Percentiles rank a stretch among this genome's conserved stretches.
Conservation (phyloP, 768 basidiomycete genomes). For the Termitomyces bulborhizus region DNA sequence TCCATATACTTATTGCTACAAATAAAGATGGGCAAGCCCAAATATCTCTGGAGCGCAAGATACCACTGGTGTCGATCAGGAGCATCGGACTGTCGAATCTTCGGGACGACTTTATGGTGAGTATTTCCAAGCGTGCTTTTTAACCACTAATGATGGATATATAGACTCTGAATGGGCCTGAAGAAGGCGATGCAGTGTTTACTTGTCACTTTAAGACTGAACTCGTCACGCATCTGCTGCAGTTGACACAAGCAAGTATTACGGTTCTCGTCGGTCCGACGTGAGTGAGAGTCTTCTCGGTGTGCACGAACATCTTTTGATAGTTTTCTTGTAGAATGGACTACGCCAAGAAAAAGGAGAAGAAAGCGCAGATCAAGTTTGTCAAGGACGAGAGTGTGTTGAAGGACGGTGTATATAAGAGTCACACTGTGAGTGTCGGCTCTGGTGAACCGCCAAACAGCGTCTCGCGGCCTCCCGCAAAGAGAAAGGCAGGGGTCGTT, state of each 20-base stretch:
- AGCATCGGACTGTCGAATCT: conserved; percentile 83
- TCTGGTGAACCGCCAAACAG: conserved; percentile 85
- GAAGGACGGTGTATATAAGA: conserved; percentile 87
- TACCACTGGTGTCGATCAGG: conserved; percentile 83
- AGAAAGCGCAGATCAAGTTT: conserved; percentile 81
- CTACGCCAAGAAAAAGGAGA: conserved; percentile 97
- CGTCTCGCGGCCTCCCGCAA: conserved; percentile 76
- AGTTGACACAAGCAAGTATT: conserved; percentile 72
- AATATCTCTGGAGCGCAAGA: conserved; percentile 75
- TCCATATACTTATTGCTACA: conserved; percentile 65
- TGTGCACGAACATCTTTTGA: background rate
- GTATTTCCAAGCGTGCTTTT: conserved; percentile 11
- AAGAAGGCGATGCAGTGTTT: conserved; percentile 94
- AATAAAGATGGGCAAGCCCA: conserved; percentile 54
- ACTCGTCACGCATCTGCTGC: conserved; percentile 73
- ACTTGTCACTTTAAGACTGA: conserved; percentile 96
- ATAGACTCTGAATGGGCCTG: conserved; percentile 70
- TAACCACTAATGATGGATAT: background rate
- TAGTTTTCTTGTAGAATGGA: conserved; percentile 49
- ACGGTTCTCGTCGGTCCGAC: conserved; percentile 67
- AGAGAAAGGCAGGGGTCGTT: conserved; percentile 81
- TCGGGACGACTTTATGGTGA: conserved; percentile 92
- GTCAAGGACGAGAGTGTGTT: conserved; percentile 81
- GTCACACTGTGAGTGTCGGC: conserved; percentile 80
- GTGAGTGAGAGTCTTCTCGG: conserved; percentile 39